phyloP scores from a whole-genome alignment of 2,329 filamentous ascomycete genomes.

The Bipolaris oryzae region DNA sequence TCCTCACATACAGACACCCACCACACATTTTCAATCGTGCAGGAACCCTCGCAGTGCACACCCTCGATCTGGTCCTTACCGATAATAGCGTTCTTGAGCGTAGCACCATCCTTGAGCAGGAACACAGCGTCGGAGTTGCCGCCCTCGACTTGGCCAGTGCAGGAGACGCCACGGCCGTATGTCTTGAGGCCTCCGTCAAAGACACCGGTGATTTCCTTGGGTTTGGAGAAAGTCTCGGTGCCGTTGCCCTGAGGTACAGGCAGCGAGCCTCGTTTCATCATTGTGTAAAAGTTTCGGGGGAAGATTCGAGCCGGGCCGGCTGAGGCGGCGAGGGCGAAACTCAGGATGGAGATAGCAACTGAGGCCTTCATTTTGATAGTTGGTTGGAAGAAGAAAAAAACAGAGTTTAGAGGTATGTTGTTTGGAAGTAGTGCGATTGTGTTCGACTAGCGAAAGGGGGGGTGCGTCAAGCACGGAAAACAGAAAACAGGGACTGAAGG shows the following conservation, averaged over 20 bases:
- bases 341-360: constrained; percentile 32
- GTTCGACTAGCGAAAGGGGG: constrained; percentile 24
- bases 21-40: constrained; percentile 55
- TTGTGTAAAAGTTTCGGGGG: constrained; percentile 25
- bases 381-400: constrained; percentile 13
- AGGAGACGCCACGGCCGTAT: constrained; percentile 44
- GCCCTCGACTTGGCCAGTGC: constrained; percentile 54
- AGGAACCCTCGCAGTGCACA: constrained; percentile 48
- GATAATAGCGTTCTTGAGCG: constrained; percentile 62
- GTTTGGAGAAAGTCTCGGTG: constrained; percentile 32
- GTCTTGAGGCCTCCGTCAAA: constrained; percentile 45
- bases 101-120: constrained; percentile 58
- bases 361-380: constrained; percentile 43
- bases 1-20: constrained; percentile 47
- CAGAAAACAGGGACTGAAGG: constrained; percentile 13
- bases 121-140: constrained; percentile 58
- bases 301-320: constrained; percentile 31
- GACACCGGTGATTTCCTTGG: constrained; percentile 31
- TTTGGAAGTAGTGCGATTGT: constrained; percentile 20
- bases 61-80: constrained; percentile 53
- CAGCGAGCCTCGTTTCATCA: constrained; percentile 40
- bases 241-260: constrained; percentile 39
- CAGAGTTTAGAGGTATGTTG: constrained; percentile 1
- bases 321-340: constrained; percentile 34
- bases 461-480: constrained; percentile 31